Evolutionary conservation across 202 grass and related monocot species (phyloP).

Genomic region (Zoysia matrella): DNA sequence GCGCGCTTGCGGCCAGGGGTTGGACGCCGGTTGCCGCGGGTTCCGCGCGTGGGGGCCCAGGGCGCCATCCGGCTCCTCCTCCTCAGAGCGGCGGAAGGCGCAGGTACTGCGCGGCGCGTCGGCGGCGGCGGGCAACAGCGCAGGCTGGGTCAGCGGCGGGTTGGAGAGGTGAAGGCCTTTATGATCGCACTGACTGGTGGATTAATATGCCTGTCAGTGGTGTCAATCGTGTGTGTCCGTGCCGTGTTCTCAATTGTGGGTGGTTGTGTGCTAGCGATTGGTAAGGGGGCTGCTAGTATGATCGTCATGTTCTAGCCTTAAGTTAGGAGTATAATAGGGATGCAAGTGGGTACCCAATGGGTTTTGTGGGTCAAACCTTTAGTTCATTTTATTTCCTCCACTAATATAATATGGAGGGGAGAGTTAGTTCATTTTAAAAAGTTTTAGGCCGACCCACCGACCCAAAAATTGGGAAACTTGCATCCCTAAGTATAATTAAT

Average conservation of each 20-base stretch:
- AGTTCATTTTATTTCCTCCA: too few species aligned
- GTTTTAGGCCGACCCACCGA: too few species aligned
- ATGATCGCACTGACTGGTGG: neutral
- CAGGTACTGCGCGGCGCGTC: conserved; percentile 23
- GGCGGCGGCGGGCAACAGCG: conserved; percentile 26
- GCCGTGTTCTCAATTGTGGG: neutral
- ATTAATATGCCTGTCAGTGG: neutral
- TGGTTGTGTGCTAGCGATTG: neutral
- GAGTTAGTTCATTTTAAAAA: too few species aligned
- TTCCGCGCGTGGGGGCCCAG: conserved; percentile 49
- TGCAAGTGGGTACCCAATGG: too few species aligned
- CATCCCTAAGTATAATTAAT: too few species aligned
- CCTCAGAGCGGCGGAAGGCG: conserved; percentile 25
- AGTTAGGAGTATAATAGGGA: neutral
- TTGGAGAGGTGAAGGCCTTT: conserved; percentile 52
- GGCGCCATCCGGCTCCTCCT: conserved; percentile 46
- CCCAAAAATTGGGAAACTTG: too few species aligned
- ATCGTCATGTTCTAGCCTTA: neutral
- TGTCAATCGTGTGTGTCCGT: neutral
- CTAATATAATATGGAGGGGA: too few species aligned
- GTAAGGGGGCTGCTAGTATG: neutral
- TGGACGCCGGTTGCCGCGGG: conserved; percentile 44
- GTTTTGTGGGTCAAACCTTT: too few species aligned
- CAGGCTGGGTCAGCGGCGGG: conserved; percentile 52
- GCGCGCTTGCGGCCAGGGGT: conserved; percentile 28